phyloP scores from a whole-genome alignment of 1,284 basidiomycete genomes.

The Rhodotorula glutinis region DNA sequence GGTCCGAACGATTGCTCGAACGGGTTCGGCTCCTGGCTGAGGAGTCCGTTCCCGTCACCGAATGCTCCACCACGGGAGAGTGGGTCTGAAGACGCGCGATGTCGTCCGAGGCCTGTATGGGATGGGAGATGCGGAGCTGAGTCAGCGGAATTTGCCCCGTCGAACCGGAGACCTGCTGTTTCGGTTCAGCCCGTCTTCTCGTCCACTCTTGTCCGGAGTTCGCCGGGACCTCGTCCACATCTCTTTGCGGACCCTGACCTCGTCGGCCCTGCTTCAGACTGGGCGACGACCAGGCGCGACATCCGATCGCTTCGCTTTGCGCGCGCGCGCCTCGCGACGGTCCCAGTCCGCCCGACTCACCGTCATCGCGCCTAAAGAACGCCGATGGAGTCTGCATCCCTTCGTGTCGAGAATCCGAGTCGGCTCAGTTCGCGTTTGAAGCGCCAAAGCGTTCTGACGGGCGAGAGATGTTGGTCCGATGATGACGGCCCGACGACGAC shows the following conservation, averaged over 20 bases:
- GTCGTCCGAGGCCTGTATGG: conserved; percentile 1
- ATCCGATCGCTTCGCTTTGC: no score
- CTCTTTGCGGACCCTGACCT: no score
- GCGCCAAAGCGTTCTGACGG: no score
- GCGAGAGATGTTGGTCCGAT: background rate
- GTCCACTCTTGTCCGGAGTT: no score
- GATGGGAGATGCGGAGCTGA: background rate
- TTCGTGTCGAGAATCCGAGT: background rate
- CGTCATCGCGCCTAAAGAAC: conserved; percentile 1
- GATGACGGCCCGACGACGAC: background rate
- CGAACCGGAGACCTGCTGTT: background rate
- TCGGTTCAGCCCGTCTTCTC: no score
- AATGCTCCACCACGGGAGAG: conserved; percentile 39
- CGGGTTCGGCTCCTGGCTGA: conserved; percentile 80
- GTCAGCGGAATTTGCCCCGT: background rate
- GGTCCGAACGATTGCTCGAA: conserved; percentile 86
- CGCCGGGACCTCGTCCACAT: no score
- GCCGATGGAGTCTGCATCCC: conserved; percentile 4
- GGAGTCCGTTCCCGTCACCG: conserved; percentile 32
- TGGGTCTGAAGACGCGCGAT: conserved; percentile 38
- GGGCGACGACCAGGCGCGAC: no score
- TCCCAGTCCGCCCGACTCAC: background rate
- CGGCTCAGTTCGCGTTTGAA: background rate
- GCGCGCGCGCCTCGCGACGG: no score
- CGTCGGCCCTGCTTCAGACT: no score